Conservation (phyloP, 2,329 filamentous ascomycete genomes). For the Hymenoscyphus salicellus region DNA sequence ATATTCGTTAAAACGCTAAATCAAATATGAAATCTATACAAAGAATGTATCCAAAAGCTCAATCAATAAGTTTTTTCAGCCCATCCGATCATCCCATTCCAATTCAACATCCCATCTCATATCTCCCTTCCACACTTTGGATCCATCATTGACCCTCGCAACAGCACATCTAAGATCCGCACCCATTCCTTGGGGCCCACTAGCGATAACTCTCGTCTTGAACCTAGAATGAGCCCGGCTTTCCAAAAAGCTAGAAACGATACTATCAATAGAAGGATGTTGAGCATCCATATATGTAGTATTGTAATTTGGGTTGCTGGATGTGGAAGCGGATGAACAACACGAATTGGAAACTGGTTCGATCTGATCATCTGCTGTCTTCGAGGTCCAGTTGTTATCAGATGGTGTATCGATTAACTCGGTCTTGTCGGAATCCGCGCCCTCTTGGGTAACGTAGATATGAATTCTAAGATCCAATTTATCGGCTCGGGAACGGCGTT, state of each 20-base stretch:
- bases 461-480: slow-evolving; percentile 49
- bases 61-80: not conserved
- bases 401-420: not conserved
- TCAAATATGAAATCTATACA: not conserved
- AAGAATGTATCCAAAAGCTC: not conserved
- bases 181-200: slow-evolving; percentile 59
- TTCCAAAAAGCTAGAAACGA: slow-evolving; percentile 50
- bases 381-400: not conserved
- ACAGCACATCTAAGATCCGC: slow-evolving; percentile 54
- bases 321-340: slow-evolving; percentile 5
- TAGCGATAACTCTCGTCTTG: slow-evolving; percentile 55
- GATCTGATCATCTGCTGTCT: slow-evolving; percentile 7
- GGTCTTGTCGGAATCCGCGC: slow-evolving; percentile 9
- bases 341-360: slow-evolving; percentile 4
- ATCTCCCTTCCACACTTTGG: slow-evolving; percentile 56
- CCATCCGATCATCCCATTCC: slow-evolving; percentile 55
- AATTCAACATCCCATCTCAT: slow-evolving; percentile 55
- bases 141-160: slow-evolving; percentile 50
- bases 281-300: slow-evolving; percentile 14
- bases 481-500: slow-evolving; percentile 41
- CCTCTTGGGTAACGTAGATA: slow-evolving; percentile 53
- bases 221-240: slow-evolving; percentile 43
- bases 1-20: not conserved
- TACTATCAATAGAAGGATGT: slow-evolving; percentile 46
- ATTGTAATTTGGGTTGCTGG: slow-evolving; percentile 1